phyloP scores from a whole-genome alignment of 1,139 yeast genomes.

The Saccharomycopsis hybrid region DNA sequence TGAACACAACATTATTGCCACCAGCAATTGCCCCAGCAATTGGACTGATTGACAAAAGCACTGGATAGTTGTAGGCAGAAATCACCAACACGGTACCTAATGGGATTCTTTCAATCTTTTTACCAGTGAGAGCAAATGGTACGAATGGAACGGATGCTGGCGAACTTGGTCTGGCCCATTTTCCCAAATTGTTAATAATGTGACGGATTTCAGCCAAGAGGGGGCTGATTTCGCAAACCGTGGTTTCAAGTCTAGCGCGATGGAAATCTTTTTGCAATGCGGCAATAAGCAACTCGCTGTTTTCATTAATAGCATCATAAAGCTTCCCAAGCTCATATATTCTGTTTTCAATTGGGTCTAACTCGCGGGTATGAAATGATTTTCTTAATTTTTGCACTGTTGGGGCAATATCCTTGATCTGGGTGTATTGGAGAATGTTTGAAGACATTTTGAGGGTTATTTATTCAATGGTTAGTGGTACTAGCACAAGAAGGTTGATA shows the following conservation, averaged over 20 bases:
- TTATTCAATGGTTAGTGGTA: too few species aligned
- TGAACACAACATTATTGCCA: constrained; percentile 77
- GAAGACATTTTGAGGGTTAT: neutral
- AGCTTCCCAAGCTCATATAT: constrained; percentile 61
- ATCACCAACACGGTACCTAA: constrained; percentile 71
- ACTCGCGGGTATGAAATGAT: constrained; percentile 43
- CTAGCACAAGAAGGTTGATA: too few species aligned
- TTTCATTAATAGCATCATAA: constrained; percentile 59
- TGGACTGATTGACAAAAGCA: constrained; percentile 58
- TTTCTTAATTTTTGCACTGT: constrained; percentile 38
- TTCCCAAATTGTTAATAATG: constrained; percentile 52
- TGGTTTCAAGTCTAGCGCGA: constrained; percentile 57
- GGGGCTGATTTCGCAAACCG: constrained; percentile 48
- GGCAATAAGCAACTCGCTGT: constrained; percentile 45
- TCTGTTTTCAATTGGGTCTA: constrained; percentile 52
- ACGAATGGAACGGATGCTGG: constrained; percentile 40
- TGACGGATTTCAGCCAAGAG: constrained; percentile 51
- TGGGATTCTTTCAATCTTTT: constrained; percentile 59
- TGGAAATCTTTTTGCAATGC: constrained; percentile 65
- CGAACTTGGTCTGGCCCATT: constrained; percentile 54
- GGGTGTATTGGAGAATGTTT: constrained; percentile 37
- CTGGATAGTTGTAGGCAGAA: constrained; percentile 86
- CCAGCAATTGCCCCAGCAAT: constrained; percentile 79
- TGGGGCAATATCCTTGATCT: constrained; percentile 42
- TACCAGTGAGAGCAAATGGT: constrained; percentile 40